phyloP scores from a whole-genome alignment of 345 rosid genomes.

The Pistacia vera region DNA sequence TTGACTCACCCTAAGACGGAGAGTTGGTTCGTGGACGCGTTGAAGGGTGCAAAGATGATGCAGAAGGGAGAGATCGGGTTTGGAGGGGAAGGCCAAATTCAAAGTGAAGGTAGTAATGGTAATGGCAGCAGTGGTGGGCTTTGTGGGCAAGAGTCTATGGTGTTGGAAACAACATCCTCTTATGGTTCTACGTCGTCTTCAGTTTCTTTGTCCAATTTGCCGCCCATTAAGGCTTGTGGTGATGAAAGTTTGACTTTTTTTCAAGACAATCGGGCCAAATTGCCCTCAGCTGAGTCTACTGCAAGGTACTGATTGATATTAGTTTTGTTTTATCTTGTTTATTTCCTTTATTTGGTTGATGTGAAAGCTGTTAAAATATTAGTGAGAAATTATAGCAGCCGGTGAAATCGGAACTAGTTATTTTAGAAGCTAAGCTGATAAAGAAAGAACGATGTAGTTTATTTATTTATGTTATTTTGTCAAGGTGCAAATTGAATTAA shows the following conservation, averaged over 20 bases:
- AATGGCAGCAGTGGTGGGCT: slow-evolving; percentile 13
- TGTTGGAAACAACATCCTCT: slow-evolving; percentile 70
- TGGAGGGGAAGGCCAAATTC: slow-evolving; percentile 28
- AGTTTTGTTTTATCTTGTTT: not conserved
- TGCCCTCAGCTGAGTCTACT: slow-evolving; percentile 43
- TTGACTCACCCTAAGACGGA: slow-evolving; percentile 76
- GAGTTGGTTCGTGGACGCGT: slow-evolving; percentile 76
- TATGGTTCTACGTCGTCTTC: slow-evolving; percentile 84
- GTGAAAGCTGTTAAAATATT: slow-evolving; percentile 6
- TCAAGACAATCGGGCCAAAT: slow-evolving; percentile 32
- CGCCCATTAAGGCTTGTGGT: slow-evolving; percentile 45
- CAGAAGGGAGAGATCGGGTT: slow-evolving; percentile 33
- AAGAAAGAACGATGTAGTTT: not conserved
- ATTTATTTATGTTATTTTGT: slow-evolving; percentile 20
- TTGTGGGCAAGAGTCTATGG: slow-evolving; percentile 65
- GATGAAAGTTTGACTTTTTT: slow-evolving; percentile 39
- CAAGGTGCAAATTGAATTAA: not conserved
- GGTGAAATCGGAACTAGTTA: not conserved
- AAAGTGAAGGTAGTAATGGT: slow-evolving; percentile 12
- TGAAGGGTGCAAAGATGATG: slow-evolving; percentile 59
- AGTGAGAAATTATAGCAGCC: not conserved
- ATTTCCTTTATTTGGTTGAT: slow-evolving; percentile 11
- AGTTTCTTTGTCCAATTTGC: slow-evolving; percentile 57
- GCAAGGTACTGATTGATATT: slow-evolving; percentile 41
- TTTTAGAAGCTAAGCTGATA: not conserved